phyloP scores from a whole-genome alignment of 768 basidiomycete genomes.

The Clathrus columnatus region DNA sequence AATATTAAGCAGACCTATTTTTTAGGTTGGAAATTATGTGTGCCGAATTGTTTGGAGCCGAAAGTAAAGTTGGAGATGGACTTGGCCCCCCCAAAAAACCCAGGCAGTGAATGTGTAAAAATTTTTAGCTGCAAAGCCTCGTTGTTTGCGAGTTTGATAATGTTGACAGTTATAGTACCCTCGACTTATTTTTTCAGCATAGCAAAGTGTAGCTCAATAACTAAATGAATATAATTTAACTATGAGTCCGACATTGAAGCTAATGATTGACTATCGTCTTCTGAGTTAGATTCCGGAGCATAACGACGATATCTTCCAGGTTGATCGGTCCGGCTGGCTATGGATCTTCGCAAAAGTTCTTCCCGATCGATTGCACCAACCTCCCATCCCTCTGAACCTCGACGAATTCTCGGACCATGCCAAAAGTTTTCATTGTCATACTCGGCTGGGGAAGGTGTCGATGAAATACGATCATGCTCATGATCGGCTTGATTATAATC shows the following conservation, averaged over 20 bases:
- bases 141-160: too few relatives aligned
- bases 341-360: slow-evolving; percentile 50
- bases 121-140: too few relatives aligned
- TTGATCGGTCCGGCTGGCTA: slow-evolving; percentile 44
- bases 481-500: slow-evolving; percentile 40
- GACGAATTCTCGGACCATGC: slow-evolving; percentile 32
- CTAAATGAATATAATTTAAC: too few relatives aligned
- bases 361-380: slow-evolving; percentile 54
- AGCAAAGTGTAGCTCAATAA: too few relatives aligned
- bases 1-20: background rate
- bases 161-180: too few relatives aligned
- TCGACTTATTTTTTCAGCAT: too few relatives aligned
- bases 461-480: slow-evolving; percentile 12
- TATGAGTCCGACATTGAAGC: too few relatives aligned
- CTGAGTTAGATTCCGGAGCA: slow-evolving; percentile 35
- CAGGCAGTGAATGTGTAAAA: too few relatives aligned
- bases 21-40: too few relatives aligned
- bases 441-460: background rate
- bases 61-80: background rate
- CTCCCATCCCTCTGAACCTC: slow-evolving; percentile 81
- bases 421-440: slow-evolving; percentile 4
- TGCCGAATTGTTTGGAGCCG: too few relatives aligned
- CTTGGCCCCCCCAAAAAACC: too few relatives aligned
- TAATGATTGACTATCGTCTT: slow-evolving; percentile 5
- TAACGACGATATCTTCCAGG: slow-evolving; percentile 61